A percentile compares a stretch with the other conserved stretches of the same genome.
phyloP scores from a whole-genome alignment of 2,329 filamentous ascomycete genomes.

The Penicillium vulpinum region DNA sequence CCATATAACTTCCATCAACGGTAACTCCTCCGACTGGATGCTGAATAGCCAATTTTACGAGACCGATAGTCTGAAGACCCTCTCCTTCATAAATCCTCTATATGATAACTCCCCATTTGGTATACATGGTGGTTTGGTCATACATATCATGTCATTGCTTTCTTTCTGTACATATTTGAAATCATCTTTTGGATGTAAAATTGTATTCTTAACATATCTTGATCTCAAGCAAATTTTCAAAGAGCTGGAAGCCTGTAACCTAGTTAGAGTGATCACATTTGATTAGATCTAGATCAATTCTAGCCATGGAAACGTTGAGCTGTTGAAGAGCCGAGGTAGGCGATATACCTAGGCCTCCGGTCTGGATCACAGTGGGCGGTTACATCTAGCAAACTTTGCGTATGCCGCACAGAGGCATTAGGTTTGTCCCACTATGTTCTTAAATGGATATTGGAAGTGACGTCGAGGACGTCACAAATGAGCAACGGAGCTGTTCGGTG shows the following conservation, averaged over 20 bases:
- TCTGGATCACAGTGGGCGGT: background rate
- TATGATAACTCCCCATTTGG: background rate
- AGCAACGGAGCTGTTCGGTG: background rate
- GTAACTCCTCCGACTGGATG: constrained; percentile 33
- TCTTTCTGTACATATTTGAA: background rate
- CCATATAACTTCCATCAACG: constrained; percentile 33
- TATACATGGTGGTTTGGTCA: background rate
- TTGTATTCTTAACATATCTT: no score
- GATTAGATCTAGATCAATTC: background rate
- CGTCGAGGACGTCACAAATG: background rate
- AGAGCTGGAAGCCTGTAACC: no score
- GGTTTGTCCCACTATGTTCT: background rate
- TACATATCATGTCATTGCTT: background rate
- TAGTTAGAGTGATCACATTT: no score
- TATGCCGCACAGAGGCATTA: background rate
- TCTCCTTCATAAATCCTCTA: background rate
- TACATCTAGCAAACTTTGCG: background rate
- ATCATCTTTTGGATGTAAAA: background rate
- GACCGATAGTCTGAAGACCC: constrained; percentile 24
- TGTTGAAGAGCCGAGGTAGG: background rate
- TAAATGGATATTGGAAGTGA: background rate
- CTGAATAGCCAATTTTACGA: constrained; percentile 37
- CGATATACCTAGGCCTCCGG: background rate
- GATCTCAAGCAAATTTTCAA: background rate
- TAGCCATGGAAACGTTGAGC: no score